Base-by-base conservation (phyloP, 2,329 filamentous ascomycete species). In the Arachnopeziza araneosa region DNA sequence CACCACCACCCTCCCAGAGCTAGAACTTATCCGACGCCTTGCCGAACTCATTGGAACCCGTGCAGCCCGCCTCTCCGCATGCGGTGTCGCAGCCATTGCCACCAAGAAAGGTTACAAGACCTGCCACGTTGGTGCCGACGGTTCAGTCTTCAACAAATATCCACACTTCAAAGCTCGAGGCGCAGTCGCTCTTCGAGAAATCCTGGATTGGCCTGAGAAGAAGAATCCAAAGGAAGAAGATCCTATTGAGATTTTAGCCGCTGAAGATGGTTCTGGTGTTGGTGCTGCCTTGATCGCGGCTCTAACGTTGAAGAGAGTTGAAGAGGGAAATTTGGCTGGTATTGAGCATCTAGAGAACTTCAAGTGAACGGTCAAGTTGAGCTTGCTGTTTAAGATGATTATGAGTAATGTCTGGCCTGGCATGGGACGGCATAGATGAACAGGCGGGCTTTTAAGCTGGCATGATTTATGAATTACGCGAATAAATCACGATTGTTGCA, bases 121-220 rank as follows among this genome's bases (percentile, higher is more conserved):
- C 48, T 96, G 91, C 79, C 95, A 98, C 75, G 95, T 99, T 50
- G 95, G 95, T 69, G 95, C 95, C 56, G 95, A 99, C 73, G 95
- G 95, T 48, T 96, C 91, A 21, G 93, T 99, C 58, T 99, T 99
- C 80, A 97, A 96, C 83, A 98, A 98, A 76, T 99, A 99, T 78
- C 95, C 95, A 14, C 90, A 96, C 78, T 99, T 99, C 84, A 97
- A 97, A 82, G 85, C 87, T 60, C 89, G 95, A 58, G 93, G 93
- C 59, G 93, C 95, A 17, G 82, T 88, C 74, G 95, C 95, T 26
- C 83, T 99, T 57, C 87, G 91, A 58, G 95, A 99, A 80, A 97
- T 99, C 66, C 85, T 99, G 48, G 93, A 96, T 79, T 98, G 93
- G 93, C 85, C 89, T 2, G 85, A 83, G 58, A 90, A 90, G 77